These are phyloP conservation scores for Spatholobus suberectus DNA, from an alignment of 306 rosid species.

Conservation along the genomic window DNA sequence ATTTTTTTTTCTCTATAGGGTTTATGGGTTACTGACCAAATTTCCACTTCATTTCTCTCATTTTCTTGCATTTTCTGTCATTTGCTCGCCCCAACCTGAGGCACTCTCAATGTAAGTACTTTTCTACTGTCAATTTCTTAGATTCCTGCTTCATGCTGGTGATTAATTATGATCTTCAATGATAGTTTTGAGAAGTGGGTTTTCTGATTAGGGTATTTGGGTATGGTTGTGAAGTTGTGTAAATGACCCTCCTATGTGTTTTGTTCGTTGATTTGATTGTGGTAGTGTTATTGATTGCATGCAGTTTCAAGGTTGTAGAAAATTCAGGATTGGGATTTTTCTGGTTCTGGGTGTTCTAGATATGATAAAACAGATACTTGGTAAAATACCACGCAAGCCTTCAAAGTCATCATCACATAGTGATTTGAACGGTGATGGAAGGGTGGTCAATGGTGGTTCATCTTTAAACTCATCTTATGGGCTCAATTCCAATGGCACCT, in stretches of 20 bases:
- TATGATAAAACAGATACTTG: slow-evolving; percentile 61
- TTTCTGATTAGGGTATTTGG: slow-evolving; percentile 36
- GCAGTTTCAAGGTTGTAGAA: slow-evolving; percentile 19
- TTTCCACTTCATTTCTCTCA: slow-evolving; percentile 31
- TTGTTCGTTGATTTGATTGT: background rate
- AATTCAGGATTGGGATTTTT: slow-evolving; percentile 25
- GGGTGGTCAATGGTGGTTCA: slow-evolving; percentile 43
- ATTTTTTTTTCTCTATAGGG: slow-evolving; percentile 9
- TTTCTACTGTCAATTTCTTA: slow-evolving; percentile 35
- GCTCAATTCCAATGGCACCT: slow-evolving; percentile 43
- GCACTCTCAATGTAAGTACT: slow-evolving; percentile 51
- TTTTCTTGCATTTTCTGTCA: slow-evolving; percentile 30
- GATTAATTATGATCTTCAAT: background rate
- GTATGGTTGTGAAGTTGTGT: slow-evolving; percentile 12
- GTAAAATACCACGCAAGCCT: slow-evolving; percentile 56
- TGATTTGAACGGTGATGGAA: slow-evolving; percentile 49
- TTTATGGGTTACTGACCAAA: slow-evolving; percentile 33
- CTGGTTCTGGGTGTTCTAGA: slow-evolving; percentile 46
- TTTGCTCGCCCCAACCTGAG: background rate
- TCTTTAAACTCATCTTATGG: slow-evolving; percentile 45
- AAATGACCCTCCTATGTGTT: background rate
- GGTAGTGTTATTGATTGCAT: slow-evolving; percentile 30
- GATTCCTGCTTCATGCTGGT: slow-evolving; percentile 7
- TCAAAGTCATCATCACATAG: slow-evolving; percentile 45
- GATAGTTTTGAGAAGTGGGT: background rate